Evolutionary conservation across 768 basidiomycete species (phyloP), one percentile per base, ranked within the genome.

Genomic region (Pisolithus tinctorius): DNA sequence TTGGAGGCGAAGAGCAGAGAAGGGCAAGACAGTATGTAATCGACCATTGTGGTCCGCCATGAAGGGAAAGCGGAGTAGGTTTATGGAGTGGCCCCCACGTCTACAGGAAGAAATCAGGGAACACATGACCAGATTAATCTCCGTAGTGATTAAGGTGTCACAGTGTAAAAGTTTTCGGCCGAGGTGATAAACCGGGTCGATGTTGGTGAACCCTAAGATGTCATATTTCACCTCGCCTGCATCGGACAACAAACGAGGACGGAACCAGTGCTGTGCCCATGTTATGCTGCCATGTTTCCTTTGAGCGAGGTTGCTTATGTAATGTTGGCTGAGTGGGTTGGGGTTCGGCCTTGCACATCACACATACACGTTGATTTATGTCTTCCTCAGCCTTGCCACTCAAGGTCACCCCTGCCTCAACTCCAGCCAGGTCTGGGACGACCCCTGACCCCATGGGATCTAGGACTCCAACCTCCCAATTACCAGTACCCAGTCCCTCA

Each of bases 1-100:
- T 97, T 0, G 91, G 92, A n/a, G 90, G 87, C 13, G 69, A 77
- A 51, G 93, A 93, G 69, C 91, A 93, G 72, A 83, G 78, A 62
- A 76, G 80, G 52, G 89, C 86, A 11, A 78, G 78, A 55, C 76
- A 81, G 54, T 88, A 91, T 74, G 82, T 93, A 40, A 73, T 82
- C 46, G 78, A 83, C 51, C 71, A 75, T n/a, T 88, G 86, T 65
- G 87, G 86, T 42, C 45, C 7, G 13, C 43, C 43, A 17, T 26
- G 43, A 29, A 26, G 10, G 34, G 34, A 4, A 11, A 16, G 9
- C 6, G 9, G 25, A 11, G 25, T 25, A 4, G 42, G 42, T 25
- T 34, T 34, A 10, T 44, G 25, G 13, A 11, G 13, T 40, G 20
- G 20, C 20, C 39, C 13, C 7, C 13, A 34, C 10, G 3, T 1